These are phyloP conservation scores for Trichoderma sp. DNA, from an alignment of 2,329 filamentous ascomycete species.

Conservation along the genomic window DNA sequence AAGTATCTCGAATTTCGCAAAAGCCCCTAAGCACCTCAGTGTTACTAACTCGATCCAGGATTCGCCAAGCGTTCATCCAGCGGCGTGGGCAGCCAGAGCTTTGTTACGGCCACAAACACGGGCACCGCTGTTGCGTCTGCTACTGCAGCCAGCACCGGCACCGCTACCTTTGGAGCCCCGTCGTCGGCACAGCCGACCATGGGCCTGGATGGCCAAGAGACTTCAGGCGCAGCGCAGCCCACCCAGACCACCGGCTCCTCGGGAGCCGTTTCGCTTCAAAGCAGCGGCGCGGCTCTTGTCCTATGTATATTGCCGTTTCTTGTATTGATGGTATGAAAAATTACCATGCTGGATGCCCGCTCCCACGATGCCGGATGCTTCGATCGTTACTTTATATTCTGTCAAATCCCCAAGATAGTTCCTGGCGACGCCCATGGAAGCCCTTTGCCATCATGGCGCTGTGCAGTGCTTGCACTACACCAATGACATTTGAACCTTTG, in stretches of 20 bases:
- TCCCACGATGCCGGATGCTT: not conserved
- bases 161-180: not conserved
- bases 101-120: not conserved
- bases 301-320: slow-evolving; percentile 24
- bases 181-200: not conserved
- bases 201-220: slow-evolving; percentile 12
- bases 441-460: not conserved
- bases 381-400: not conserved
- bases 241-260: slow-evolving; percentile 13
- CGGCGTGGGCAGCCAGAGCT: not conserved
- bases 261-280: slow-evolving; percentile 6
- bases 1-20: slow-evolving; percentile 34
- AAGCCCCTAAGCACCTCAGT: not conserved
- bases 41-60: slow-evolving; percentile 12
- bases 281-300: not conserved
- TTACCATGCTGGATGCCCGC: not conserved
- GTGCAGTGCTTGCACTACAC: not conserved
- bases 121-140: not conserved
- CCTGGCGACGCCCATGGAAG: slow-evolving; percentile 3
- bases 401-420: not conserved
- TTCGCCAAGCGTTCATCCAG: slow-evolving; percentile 6
- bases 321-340: slow-evolving; percentile 23
- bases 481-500: slow-evolving; percentile 21
- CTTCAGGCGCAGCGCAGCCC: slow-evolving; percentile 2
- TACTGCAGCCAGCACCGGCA: slow-evolving; percentile 14